These are phyloP conservation scores for Tetrahymena borealis DNA, from an alignment of 73 alveolate genomes.

Conservation along the genomic window DNA sequence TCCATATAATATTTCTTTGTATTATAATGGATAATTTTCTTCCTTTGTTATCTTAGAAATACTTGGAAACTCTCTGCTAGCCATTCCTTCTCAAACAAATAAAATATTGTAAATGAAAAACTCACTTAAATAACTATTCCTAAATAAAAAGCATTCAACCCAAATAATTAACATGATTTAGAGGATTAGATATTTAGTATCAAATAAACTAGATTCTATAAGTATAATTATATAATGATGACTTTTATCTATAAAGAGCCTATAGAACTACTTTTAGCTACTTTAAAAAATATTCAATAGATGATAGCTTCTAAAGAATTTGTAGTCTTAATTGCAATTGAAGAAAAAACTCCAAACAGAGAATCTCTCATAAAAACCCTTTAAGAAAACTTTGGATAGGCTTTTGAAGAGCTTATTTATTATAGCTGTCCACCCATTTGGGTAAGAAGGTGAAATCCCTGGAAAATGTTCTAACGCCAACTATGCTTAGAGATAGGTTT, in stretches of 20 bases:
- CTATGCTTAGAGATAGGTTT: slow-evolving; percentile 7
- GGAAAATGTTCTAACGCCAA: slow-evolving; percentile 47
- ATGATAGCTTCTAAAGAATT: slow-evolving; percentile 18
- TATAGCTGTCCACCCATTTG: slow-evolving; percentile 39
- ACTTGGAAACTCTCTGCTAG: not conserved
- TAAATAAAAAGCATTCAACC: too few relatives aligned
- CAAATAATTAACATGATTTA: too few relatives aligned
- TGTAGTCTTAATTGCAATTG: slow-evolving; percentile 32
- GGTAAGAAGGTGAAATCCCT: slow-evolving; percentile 42
- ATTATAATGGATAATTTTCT: not conserved
- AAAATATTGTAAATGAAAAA: not conserved
- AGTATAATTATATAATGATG: slow-evolving; percentile 23
- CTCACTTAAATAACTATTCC: not conserved
- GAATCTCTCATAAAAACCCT: not conserved
- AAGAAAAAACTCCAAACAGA: slow-evolving; percentile 43
- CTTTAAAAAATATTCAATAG: not conserved
- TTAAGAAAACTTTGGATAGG: not conserved
- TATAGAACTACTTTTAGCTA: slow-evolving; percentile 3
- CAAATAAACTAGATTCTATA: not conserved
- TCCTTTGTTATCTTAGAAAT: not conserved
- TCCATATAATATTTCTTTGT: not conserved
- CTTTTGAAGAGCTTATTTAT: slow-evolving; percentile 7
- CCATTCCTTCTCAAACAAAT: not conserved
- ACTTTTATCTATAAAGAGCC: slow-evolving; percentile 49
- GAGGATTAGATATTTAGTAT: too few relatives aligned